phyloP scores from a whole-genome alignment of 1,284 basidiomycete genomes.

The Pseudozyma sp. region DNA sequence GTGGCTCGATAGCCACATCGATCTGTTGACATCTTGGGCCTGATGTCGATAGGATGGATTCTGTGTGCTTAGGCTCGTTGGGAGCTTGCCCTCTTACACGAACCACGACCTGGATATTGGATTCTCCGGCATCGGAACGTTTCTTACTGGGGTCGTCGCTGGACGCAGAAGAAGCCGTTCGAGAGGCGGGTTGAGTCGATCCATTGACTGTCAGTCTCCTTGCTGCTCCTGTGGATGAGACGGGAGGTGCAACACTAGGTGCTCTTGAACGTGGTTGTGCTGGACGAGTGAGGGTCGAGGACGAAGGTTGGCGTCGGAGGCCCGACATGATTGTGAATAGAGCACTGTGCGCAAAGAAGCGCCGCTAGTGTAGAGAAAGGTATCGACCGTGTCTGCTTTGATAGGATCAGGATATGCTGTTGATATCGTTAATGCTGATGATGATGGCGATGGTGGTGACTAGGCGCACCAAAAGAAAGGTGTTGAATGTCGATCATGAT shows the following conservation, averaged over 20 bases:
- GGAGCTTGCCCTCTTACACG: slow-evolving; percentile 58
- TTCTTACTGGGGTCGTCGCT: slow-evolving; percentile 23
- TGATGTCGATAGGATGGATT: slow-evolving; percentile 52
- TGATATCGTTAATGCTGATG: not conserved
- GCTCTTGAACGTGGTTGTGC: slow-evolving; percentile 42
- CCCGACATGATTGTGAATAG: slow-evolving; percentile 30
- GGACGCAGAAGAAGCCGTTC: slow-evolving; percentile 23
- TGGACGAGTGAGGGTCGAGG: slow-evolving; percentile 30
- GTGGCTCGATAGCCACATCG: slow-evolving; percentile 55
- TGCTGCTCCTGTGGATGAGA: slow-evolving; percentile 36
- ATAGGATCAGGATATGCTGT: not conserved
- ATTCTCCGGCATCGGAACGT: slow-evolving; percentile 40
- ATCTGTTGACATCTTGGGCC: slow-evolving; percentile 60
- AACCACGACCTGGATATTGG: slow-evolving; percentile 67
- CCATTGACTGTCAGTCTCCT: slow-evolving; percentile 28
- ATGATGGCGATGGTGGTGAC: slow-evolving; percentile 21
- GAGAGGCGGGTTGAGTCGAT: slow-evolving; percentile 16
- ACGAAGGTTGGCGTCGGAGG: slow-evolving; percentile 46
- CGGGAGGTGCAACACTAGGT: slow-evolving; percentile 45
- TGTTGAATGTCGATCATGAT: not conserved
- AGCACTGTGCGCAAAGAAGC: slow-evolving; percentile 6
- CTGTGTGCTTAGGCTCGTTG: slow-evolving; percentile 33
- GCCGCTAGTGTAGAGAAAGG: slow-evolving; percentile 1
- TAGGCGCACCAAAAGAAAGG: not conserved
- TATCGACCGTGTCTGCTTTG: not conserved